Evolutionary conservation across 2,329 filamentous ascomycete genomes (phyloP).

Genomic region (Ophiobolus disseminans): DNA sequence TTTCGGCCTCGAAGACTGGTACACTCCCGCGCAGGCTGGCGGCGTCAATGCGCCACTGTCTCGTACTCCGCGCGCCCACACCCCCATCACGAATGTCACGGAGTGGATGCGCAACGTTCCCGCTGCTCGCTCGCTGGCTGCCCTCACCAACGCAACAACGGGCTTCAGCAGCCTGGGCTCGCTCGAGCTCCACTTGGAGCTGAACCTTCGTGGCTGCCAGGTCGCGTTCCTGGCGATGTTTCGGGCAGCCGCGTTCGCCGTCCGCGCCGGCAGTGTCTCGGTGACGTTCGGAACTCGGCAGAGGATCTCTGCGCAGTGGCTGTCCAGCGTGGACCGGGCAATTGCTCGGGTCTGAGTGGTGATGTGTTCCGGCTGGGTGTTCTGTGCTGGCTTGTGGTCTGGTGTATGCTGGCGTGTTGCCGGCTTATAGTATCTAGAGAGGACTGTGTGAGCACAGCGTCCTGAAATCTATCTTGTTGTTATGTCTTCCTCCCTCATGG

Average conservation of each 20-base stretch:
- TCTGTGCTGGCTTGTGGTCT: no score
- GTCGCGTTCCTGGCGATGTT: slow-evolving; percentile 7
- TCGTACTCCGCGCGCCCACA: neutral
- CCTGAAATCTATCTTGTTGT: slow-evolving; percentile 2
- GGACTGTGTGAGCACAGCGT: neutral
- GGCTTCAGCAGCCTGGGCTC: slow-evolving; percentile 9
- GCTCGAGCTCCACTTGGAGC: slow-evolving; percentile 14
- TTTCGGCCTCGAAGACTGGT: slow-evolving; percentile 17
- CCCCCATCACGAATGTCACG: neutral
- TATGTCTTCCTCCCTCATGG: neutral
- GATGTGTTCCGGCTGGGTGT: no score
- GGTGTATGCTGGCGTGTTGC: no score
- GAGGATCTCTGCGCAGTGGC: no score
- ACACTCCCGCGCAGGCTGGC: neutral
- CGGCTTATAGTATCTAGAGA: no score
- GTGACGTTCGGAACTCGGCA: no score
- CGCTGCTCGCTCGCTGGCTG: slow-evolving; percentile 14
- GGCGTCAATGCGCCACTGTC: neutral
- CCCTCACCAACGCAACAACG: slow-evolving; percentile 8
- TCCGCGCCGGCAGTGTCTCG: no score
- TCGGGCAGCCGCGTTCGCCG: slow-evolving; percentile 6
- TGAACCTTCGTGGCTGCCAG: slow-evolving; percentile 3
- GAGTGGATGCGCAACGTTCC: slow-evolving; percentile 16
- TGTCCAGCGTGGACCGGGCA: no score
- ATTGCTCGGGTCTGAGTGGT: no score